A percentile compares a stretch with the other conserved stretches of the same genome.
phyloP scores from a whole-genome alignment of 2,329 filamentous ascomycete genomes.

The Fusarium acutatum region DNA sequence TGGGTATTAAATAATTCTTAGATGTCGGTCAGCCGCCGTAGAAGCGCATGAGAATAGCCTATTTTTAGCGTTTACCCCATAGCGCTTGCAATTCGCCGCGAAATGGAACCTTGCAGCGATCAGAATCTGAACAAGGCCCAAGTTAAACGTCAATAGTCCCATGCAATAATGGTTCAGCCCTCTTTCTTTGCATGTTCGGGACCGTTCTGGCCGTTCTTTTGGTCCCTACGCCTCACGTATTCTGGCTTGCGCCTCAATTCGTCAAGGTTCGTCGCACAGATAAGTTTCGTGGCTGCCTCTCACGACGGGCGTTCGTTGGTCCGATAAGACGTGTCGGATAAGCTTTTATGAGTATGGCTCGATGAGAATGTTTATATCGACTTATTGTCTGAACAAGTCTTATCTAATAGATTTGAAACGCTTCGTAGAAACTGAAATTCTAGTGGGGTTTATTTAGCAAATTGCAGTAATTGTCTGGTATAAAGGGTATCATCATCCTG shows the following conservation, averaged over 20 bases:
- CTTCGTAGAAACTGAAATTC: accelerated
- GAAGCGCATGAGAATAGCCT: neutral
- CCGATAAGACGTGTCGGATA: neutral
- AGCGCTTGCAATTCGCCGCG: neutral
- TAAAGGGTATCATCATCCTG: no score
- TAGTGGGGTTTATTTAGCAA: no score
- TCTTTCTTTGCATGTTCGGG: neutral
- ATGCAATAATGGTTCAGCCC: accelerated
- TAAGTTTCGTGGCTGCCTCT: neutral
- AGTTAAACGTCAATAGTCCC: accelerated
- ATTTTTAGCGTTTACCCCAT: neutral
- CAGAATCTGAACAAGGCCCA: no score
- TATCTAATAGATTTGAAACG: accelerated
- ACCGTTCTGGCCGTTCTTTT: neutral
- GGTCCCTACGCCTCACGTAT: neutral
- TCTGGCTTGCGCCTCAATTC: neutral
- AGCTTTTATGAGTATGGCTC: neutral
- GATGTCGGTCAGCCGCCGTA: neutral
- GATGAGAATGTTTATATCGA: neutral
- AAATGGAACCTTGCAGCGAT: neutral
- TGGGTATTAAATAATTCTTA: neutral
- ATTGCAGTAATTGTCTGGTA: no score
- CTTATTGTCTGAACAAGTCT: neutral
- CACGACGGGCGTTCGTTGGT: accelerated
- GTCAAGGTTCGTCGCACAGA: neutral